Evolutionary conservation across 2,329 filamentous ascomycete species (phyloP), one percentile per base, ranked within the genome.

Genomic region (Salinomyces thailandicus): DNA sequence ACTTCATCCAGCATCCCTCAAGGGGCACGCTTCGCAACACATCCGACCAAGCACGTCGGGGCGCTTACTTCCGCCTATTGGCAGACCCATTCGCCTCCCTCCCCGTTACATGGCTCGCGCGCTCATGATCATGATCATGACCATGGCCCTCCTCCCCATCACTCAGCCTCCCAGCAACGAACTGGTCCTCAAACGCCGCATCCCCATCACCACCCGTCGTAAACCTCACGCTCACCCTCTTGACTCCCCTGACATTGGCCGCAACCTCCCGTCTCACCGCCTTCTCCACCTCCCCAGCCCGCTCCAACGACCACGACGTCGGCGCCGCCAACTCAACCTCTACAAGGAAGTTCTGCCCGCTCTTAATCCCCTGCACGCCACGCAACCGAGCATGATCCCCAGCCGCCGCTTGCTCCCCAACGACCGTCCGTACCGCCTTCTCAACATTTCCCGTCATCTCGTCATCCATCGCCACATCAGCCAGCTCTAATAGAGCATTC

Each of bases 291-390:
- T 71, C 64, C 24, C 75, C 69, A 5, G 79, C 74, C 37, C 81
- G 73, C 36, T 78, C 74, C 5, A 98, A 67, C 0, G 81, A 81
- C 81, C 83, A 93, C 20, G 67, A 65, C 15, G 71, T 73, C 0
- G 89, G 85, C 12, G 93, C 83, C 2, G 76, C 81, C 43, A 96
- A 63, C 59, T 94, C 87, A 5, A 98, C 61, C 50, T 96, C 91
- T 50, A 96, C 79, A 18, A 96, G 69, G 58, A 93, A 95, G 64
- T 95, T 98, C 61, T 95, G 91, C 18, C 91, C 91, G 3, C 85
- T 91, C 64, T 98, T 98, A 62, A 94, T 73, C 37, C 91, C 91
- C 46, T 85, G 82, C 3, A 96, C 73, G 30, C 84, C 81, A 30
- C 81, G 74, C 31, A 95, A 64, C 53, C 84, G 76, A 6, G 86